Conservation (phyloP, 805 yeast species). For the Torulaspora quercuum region DNA sequence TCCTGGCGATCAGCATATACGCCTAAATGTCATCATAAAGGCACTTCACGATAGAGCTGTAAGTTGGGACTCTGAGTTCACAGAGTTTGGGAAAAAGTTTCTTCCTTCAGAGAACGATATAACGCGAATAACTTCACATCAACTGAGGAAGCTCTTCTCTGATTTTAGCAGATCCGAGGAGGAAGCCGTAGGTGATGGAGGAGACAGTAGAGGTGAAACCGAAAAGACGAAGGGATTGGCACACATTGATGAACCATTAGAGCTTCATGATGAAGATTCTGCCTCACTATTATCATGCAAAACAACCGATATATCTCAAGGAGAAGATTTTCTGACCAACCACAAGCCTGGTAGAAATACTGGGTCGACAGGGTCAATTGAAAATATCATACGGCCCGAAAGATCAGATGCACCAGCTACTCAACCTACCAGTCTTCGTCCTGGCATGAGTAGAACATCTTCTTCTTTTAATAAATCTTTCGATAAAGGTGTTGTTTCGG, state of each 20-base stretch:
- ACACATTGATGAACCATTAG: not conserved
- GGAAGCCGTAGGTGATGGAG: conserved; percentile 4
- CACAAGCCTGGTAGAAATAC: not conserved
- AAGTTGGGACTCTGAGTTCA: conserved; percentile 81
- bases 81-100: conserved; percentile 70
- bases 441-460: conserved; percentile 9
- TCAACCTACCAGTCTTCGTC: conserved; percentile 1
- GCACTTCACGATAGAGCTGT: conserved; percentile 78
- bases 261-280: not conserved
- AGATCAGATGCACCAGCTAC: not conserved
- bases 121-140: conserved; percentile 83
- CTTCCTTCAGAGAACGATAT: conserved; percentile 93
- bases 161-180: conserved; percentile 39
- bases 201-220: not conserved
- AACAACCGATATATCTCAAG: not conserved
- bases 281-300: not conserved
- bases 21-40: conserved; percentile 65
- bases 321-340: not conserved
- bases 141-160: conserved; percentile 67
- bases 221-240: not conserved
- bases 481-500: conserved; percentile 7
- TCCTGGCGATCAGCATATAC: conserved; percentile 60
- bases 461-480: conserved; percentile 13
- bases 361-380: not conserved
- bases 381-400: not conserved